Evolutionary conservation across 2,329 filamentous ascomycete genomes (phyloP).

Genomic region (Lachnellula occidentalis): DNA sequence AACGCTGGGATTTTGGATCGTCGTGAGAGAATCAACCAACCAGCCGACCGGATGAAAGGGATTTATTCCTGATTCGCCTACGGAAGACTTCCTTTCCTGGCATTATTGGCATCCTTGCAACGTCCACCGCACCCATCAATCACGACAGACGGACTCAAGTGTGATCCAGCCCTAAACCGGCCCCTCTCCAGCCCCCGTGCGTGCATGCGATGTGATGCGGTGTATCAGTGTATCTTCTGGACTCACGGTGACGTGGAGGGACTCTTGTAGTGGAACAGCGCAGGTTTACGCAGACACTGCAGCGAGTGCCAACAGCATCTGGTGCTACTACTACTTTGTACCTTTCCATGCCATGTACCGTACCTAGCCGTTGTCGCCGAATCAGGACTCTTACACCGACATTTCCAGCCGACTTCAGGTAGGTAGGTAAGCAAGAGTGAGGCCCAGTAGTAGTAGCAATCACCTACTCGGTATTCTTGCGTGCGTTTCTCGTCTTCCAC

Average conservation of each 20-base stretch:
- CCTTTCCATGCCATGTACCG: background rate
- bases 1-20: background rate
- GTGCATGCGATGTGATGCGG: too few species aligned
- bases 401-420: too few species aligned
- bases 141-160: too few species aligned
- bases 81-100: background rate
- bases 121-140: background rate
- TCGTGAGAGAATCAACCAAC: background rate
- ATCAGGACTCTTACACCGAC: slow-evolving; percentile 10
- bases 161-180: too few species aligned
- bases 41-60: background rate
- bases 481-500: too few species aligned
- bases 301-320: background rate
- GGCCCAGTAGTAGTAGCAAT: background rate
- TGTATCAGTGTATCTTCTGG: too few species aligned
- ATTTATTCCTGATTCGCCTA: background rate
- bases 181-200: too few species aligned
- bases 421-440: background rate
- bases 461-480: too few species aligned
- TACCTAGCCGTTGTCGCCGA: background rate
- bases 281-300: background rate
- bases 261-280: too few species aligned
- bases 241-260: too few species aligned
- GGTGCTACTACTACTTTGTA: too few species aligned
- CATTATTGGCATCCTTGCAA: background rate